Evolutionary conservation across 2,329 filamentous ascomycete genomes (phyloP).

Genomic region (Aspergillus niger): DNA sequence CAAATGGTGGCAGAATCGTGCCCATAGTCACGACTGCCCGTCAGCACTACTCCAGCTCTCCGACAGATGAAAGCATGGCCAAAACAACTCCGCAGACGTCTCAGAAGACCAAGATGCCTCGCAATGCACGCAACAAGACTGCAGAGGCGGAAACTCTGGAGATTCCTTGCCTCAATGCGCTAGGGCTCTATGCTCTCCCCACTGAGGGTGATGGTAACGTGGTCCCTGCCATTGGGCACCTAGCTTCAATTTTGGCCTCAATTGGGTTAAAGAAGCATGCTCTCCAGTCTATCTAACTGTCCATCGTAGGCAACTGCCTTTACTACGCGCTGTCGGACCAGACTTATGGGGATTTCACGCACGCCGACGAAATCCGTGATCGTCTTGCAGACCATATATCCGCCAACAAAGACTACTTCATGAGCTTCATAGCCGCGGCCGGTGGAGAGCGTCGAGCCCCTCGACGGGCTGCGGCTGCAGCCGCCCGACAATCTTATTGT

Average conservation of each 20-base stretch:
- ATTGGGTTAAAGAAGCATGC: not conserved
- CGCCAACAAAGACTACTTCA: slow-evolving; percentile 62
- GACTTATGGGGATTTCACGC: slow-evolving; percentile 62
- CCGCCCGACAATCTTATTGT: slow-evolving; percentile 52
- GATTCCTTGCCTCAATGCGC: slow-evolving; percentile 52
- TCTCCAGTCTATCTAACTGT: slow-evolving; percentile 25
- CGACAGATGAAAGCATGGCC: slow-evolving; percentile 19
- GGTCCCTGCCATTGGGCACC: slow-evolving; percentile 23
- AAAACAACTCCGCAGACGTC: slow-evolving; percentile 19
- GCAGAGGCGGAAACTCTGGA: slow-evolving; percentile 32
- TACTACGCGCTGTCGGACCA: slow-evolving; percentile 70
- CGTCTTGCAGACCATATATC: slow-evolving; percentile 64
- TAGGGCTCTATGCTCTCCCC: slow-evolving; percentile 61
- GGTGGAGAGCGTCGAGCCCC: slow-evolving; percentile 60
- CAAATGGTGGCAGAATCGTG: slow-evolving; percentile 45
- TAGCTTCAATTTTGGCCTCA: slow-evolving; percentile 10
- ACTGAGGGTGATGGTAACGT: slow-evolving; percentile 64
- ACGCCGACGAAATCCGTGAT: slow-evolving; percentile 60
- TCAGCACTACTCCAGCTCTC: slow-evolving; percentile 26
- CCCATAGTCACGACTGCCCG: slow-evolving; percentile 40
- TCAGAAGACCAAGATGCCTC: slow-evolving; percentile 5
- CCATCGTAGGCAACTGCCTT: slow-evolving; percentile 63
- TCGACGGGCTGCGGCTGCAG: slow-evolving; percentile 50
- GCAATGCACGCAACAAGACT: slow-evolving; percentile 20
- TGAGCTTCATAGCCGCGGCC: slow-evolving; percentile 61